These are phyloP conservation scores for Suillus variegatus DNA, from an alignment of 768 basidiomycete genomes.

Conservation along the genomic window DNA sequence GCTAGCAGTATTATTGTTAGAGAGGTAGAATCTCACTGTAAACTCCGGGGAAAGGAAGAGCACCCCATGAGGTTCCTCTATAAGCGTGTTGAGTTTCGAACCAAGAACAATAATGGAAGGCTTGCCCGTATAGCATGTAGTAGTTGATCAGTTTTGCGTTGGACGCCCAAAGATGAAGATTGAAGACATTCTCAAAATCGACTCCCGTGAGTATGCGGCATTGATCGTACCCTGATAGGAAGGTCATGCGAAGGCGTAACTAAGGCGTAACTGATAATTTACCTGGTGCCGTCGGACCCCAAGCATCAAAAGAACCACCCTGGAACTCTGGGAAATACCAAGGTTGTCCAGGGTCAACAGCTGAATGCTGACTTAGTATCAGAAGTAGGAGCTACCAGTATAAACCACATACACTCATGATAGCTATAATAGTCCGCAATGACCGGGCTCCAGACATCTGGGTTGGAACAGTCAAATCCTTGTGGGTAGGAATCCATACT, in stretches of 20 bases:
- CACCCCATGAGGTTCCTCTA: slow-evolving; percentile 88
- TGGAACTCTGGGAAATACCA: slow-evolving; percentile 78
- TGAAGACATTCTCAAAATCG: slow-evolving; percentile 78
- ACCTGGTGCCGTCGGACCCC: slow-evolving; percentile 76
- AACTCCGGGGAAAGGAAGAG: slow-evolving; percentile 75
- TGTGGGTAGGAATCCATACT: slow-evolving; percentile 76
- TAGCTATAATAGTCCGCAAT: slow-evolving; percentile 64
- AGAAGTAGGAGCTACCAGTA: neutral
- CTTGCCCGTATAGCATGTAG: slow-evolving; percentile 83
- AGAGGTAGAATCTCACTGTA: slow-evolving; percentile 41
- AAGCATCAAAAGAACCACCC: slow-evolving; percentile 80
- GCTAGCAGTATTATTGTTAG: slow-evolving; percentile 2
- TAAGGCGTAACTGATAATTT: slow-evolving; percentile 1
- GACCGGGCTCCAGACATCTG: slow-evolving; percentile 65
- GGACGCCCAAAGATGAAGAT: slow-evolving; percentile 74
- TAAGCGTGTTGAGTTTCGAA: slow-evolving; percentile 7
- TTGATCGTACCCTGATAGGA: slow-evolving; percentile 53
- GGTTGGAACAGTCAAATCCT: slow-evolving; percentile 79
- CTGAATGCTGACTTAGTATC: slow-evolving; percentile 19
- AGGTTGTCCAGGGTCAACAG: slow-evolving; percentile 49
- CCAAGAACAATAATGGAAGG: neutral
- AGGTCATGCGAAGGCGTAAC: slow-evolving; percentile 6
- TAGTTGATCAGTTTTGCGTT: slow-evolving; percentile 83
- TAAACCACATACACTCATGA: slow-evolving; percentile 46
- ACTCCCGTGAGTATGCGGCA: slow-evolving; percentile 71